Evolutionary conservation across 192 early-diverging fungal species (phyloP).

Genomic region (Chytriomyces confervae): DNA sequence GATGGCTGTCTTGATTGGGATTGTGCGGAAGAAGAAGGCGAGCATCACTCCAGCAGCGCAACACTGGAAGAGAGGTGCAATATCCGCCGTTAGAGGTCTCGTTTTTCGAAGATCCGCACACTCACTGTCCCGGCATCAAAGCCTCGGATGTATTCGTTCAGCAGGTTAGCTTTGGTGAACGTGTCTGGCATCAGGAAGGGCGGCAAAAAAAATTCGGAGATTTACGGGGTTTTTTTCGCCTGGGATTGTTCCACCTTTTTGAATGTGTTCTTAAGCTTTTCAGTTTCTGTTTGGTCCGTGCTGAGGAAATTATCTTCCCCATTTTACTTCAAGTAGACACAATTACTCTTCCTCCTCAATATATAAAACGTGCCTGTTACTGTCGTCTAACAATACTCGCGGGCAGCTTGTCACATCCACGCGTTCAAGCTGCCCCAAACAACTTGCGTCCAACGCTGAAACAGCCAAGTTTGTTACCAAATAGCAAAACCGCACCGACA

Average conservation of each 20-base stretch:
- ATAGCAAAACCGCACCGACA: conserved; percentile 28
- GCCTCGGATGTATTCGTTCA: background rate
- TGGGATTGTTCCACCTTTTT: too few relatives aligned
- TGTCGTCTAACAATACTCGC: background rate
- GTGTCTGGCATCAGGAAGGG: too few relatives aligned
- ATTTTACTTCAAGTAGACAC: too few relatives aligned
- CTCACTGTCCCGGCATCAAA: background rate
- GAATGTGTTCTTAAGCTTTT: too few relatives aligned
- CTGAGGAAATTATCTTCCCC: too few relatives aligned
- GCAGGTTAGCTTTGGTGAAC: background rate
- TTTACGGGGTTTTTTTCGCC: background rate
- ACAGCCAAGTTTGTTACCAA: conserved; percentile 24
- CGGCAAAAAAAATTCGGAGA: background rate
- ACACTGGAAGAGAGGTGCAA: background rate
- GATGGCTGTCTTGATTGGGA: background rate
- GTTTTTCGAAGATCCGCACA: too few relatives aligned
- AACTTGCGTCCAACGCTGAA: background rate
- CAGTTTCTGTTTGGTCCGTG: too few relatives aligned
- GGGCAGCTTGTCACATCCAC: conserved; percentile 34
- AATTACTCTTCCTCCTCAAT: background rate
- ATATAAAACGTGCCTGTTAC: background rate
- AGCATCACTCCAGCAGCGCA: background rate
- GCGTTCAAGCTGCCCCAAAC: background rate
- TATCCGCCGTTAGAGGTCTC: too few relatives aligned
- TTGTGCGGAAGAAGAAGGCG: background rate